phyloP scores from a whole-genome alignment of 2,329 filamentous ascomycete genomes.

The Colletotrichum sp. region DNA sequence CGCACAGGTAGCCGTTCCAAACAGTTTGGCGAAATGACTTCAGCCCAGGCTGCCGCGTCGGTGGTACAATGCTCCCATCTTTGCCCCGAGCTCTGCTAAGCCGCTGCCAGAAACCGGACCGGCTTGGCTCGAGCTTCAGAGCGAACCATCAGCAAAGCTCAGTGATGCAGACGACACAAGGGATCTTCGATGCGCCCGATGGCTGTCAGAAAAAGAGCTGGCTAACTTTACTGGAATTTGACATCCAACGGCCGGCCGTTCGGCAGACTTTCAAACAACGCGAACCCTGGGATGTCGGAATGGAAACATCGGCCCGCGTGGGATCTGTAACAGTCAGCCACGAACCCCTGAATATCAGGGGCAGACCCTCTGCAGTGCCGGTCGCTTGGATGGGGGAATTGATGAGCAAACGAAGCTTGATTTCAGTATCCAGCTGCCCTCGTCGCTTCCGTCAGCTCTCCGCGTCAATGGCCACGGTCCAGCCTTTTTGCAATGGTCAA shows the following conservation, averaged over 20 bases:
- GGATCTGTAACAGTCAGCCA: not conserved
- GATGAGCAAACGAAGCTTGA: not conserved
- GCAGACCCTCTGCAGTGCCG: not conserved
- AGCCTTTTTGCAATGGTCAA: not conserved
- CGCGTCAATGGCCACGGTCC: not conserved
- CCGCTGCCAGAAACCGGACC: not conserved
- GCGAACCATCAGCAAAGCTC: not conserved
- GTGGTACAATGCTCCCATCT: not conserved
- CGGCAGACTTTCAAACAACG: not conserved
- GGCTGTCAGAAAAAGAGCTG: not conserved
- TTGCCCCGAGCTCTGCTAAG: not conserved
- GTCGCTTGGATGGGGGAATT: not conserved
- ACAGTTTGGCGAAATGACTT: not conserved
- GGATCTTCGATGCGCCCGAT: not conserved
- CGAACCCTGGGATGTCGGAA: not conserved
- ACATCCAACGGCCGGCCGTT: not conserved
- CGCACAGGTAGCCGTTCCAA: not conserved
- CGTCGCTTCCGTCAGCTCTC: not conserved
- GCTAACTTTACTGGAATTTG: not conserved
- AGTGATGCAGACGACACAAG: not conserved
- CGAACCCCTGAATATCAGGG: not conserved
- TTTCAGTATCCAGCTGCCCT: not conserved
- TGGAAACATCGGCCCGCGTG: not conserved
- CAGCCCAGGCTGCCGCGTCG: not conserved
- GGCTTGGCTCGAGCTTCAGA: slow-evolving; percentile 2